Percentiles rank a stretch among this genome's conserved stretches.
Evolutionary conservation across 164 flowering plant genomes (phyloP).

Genomic region (Amborella trichopoda): DNA sequence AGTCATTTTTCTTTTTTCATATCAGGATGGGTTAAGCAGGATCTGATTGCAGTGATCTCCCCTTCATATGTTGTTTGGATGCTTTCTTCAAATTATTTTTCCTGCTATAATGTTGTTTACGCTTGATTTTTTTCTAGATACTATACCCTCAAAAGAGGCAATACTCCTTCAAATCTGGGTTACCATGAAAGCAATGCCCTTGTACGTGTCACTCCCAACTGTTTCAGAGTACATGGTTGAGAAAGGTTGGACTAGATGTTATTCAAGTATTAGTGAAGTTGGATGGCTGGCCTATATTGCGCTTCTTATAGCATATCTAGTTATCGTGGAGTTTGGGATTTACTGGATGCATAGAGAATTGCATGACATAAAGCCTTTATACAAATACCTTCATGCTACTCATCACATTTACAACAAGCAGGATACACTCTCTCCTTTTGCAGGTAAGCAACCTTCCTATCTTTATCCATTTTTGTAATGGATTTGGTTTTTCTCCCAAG

Average conservation of each 20-base stretch:
- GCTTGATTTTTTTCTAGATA: conserved; percentile 41
- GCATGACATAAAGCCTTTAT: conserved; percentile 91
- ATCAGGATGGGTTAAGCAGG: too few relatives aligned
- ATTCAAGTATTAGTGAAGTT: conserved; percentile 51
- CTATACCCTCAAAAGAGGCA: conserved; percentile 70
- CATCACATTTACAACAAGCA: conserved; percentile 98
- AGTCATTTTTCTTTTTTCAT: too few relatives aligned
- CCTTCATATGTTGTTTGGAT: not conserved
- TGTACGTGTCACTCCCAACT: conserved; percentile 66
- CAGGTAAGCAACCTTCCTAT: too few relatives aligned
- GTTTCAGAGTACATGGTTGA: conserved; percentile 87
- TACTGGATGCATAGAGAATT: conserved; percentile 95
- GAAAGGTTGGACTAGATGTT: conserved; percentile 83
- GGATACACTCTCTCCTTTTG: conserved; percentile 93
- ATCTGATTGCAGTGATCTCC: not conserved
- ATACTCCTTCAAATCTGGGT: conserved; percentile 79
- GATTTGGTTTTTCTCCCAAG: too few relatives aligned
- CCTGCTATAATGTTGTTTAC: not conserved
- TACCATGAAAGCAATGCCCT: conserved; percentile 98
- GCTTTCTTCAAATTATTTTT: not conserved
- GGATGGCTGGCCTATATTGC: conserved; percentile 47
- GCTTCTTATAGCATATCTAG: conserved; percentile 40
- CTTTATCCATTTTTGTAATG: too few relatives aligned
- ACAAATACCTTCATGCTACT: conserved; percentile 91
- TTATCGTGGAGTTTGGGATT: conserved; percentile 76